Evolutionary conservation across 2,329 filamentous ascomycete genomes (phyloP).

Genomic region (Alternaria angustiovoidea): DNA sequence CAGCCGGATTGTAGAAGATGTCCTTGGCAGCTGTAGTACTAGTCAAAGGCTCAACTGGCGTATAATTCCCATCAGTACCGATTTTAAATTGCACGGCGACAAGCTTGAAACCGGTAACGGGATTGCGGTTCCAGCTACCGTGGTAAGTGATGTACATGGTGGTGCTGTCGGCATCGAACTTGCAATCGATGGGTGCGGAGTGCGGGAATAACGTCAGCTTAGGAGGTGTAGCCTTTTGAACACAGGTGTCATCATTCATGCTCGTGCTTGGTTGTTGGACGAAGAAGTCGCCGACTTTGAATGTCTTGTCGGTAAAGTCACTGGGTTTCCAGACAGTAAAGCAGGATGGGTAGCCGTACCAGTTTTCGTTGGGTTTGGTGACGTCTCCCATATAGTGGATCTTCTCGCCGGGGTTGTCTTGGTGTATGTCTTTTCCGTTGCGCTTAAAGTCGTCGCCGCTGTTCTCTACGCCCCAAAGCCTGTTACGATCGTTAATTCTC

Average conservation of each 20-base stretch:
- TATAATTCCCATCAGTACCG: slow-evolving; percentile 43
- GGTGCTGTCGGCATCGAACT: slow-evolving; percentile 66
- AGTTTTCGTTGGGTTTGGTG: slow-evolving; percentile 54
- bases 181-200: slow-evolving; percentile 74
- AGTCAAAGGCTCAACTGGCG: slow-evolving; percentile 53
- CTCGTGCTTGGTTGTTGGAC: slow-evolving; percentile 45
- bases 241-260: slow-evolving; percentile 58
- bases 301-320: slow-evolving; percentile 58
- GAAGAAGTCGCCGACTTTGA: slow-evolving; percentile 56
- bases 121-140: slow-evolving; percentile 68
- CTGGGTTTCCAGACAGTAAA: slow-evolving; percentile 70
- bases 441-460: slow-evolving; percentile 70
- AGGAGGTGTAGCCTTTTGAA: slow-evolving; percentile 48
- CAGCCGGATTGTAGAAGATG: slow-evolving; percentile 64
- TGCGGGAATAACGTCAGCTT: slow-evolving; percentile 69
- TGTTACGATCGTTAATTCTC: slow-evolving; percentile 4
- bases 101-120: slow-evolving; percentile 61
- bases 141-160: slow-evolving; percentile 74
- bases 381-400: slow-evolving; percentile 73
- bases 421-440: slow-evolving; percentile 67
- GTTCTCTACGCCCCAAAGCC: slow-evolving; percentile 69
- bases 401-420: slow-evolving; percentile 76
- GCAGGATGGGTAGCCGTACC: slow-evolving; percentile 76
- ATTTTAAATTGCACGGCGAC: slow-evolving; percentile 56
- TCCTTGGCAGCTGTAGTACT: slow-evolving; percentile 61